Conservation (phyloP, 495 filamentous ascomycete species). For the Polyplosphaeria fusca region DNA sequence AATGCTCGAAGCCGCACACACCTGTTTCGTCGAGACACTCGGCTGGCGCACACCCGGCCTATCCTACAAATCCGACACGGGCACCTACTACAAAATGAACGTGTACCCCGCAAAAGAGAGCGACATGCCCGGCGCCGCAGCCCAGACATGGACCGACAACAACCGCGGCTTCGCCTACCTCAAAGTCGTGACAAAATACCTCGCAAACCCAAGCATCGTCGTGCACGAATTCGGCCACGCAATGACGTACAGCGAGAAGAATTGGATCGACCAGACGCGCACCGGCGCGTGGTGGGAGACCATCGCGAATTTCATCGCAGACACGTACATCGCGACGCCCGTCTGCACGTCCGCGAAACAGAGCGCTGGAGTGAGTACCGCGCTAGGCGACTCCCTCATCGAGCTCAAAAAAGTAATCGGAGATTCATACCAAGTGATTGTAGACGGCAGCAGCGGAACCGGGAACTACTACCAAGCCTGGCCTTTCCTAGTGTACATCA, state of each 20-base stretch:
- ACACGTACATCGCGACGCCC: constrained; percentile 45
- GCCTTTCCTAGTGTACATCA: constrained; percentile 45
- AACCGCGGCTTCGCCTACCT: constrained; percentile 44
- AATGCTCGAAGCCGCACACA: constrained; percentile 45
- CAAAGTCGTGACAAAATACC: constrained; percentile 45
- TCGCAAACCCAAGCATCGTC: constrained; percentile 41
- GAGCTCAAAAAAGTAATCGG: constrained; percentile 46
- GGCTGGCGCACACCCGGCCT: constrained; percentile 47
- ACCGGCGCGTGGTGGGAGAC: constrained; percentile 52
- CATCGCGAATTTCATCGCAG: constrained; percentile 47
- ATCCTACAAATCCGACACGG: constrained; percentile 41
- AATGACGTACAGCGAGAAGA: constrained; percentile 43
- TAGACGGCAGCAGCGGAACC: constrained; percentile 42
- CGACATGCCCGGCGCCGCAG: constrained; percentile 41
- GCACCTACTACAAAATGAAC: constrained; percentile 48
- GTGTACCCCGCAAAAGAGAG: constrained; percentile 41
- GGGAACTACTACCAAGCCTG: constrained; percentile 37
- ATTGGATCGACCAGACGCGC: constrained; percentile 45
- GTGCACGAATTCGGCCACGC: constrained; percentile 50
- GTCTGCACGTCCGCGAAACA: constrained; percentile 38
- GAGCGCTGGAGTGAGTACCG: constrained; percentile 29
- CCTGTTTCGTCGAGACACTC: constrained; percentile 45
- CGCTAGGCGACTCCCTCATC: constrained; percentile 42
- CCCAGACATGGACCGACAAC: constrained; percentile 40
- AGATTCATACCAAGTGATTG: constrained; percentile 46